phyloP scores from a whole-genome alignment of 1,284 basidiomycete genomes.

The Sporisorium sorghi region DNA sequence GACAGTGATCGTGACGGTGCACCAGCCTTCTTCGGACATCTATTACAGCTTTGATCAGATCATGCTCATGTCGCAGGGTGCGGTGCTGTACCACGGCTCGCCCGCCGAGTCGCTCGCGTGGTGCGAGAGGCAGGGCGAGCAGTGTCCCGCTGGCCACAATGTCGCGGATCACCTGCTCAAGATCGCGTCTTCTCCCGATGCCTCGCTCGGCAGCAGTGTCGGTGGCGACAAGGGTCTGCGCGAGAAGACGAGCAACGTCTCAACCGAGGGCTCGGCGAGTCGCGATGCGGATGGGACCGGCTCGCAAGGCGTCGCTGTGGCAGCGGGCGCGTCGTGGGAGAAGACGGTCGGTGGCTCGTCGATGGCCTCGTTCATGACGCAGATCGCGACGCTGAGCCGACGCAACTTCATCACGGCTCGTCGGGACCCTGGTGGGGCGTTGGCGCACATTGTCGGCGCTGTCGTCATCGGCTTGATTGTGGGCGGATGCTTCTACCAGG shows the following conservation, averaged over 20 bases:
- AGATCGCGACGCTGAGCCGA: slow-evolving; percentile 40
- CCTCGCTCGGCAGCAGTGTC: slow-evolving; percentile 4
- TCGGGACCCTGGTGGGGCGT: slow-evolving; percentile 47
- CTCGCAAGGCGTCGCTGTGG: not conserved
- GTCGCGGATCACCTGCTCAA: slow-evolving; percentile 58
- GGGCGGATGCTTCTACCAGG: slow-evolving; percentile 60
- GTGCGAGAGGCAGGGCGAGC: slow-evolving; percentile 51
- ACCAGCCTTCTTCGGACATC: slow-evolving; percentile 61
- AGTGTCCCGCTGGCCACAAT: slow-evolving; percentile 53
- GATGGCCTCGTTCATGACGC: slow-evolving; percentile 55
- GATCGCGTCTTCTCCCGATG: slow-evolving; percentile 39
- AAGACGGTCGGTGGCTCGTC: slow-evolving; percentile 17
- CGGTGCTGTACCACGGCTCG: slow-evolving; percentile 51
- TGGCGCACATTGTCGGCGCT: slow-evolving; percentile 54
- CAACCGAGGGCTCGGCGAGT: slow-evolving; percentile 5
- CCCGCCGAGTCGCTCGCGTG: slow-evolving; percentile 47
- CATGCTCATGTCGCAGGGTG: slow-evolving; percentile 54
- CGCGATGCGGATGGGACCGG: not conserved
- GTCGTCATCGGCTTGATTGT: slow-evolving; percentile 51
- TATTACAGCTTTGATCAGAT: slow-evolving; percentile 52
- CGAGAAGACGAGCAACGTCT: slow-evolving; percentile 25
- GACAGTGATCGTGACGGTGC: slow-evolving; percentile 56
- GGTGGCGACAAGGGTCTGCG: slow-evolving; percentile 12
- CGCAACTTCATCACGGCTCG: slow-evolving; percentile 48
- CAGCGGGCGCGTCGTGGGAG: slow-evolving; percentile 35